Conservation (phyloP, 495 filamentous ascomycete genomes). For the Astrothelium macrocarpum region DNA sequence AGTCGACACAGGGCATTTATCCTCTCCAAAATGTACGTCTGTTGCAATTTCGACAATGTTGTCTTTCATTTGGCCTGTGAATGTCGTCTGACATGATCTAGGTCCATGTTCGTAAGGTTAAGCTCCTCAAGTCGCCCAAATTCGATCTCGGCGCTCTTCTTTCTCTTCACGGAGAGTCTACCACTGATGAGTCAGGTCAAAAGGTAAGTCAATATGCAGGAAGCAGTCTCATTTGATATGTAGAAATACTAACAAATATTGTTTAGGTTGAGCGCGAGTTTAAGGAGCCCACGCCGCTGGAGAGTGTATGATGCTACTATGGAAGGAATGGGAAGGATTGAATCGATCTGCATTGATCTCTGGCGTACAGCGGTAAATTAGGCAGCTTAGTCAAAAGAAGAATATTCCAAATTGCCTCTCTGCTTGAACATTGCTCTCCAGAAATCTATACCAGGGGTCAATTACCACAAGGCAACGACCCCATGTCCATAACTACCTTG, state of each 20-base stretch:
- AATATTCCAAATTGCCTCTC: background rate
- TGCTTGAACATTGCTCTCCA: background rate
- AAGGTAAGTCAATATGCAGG: conserved; percentile 43
- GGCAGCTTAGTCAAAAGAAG: background rate
- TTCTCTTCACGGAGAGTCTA: conserved; percentile 91
- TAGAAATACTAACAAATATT: background rate
- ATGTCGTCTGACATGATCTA: conserved; percentile 28
- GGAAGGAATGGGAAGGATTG: background rate
- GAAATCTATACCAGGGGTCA: background rate
- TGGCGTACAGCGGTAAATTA: background rate
- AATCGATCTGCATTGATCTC: background rate
- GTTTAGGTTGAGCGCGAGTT: conserved; percentile 81
- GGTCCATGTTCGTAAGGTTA: conserved; percentile 99
- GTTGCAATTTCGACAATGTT: conserved; percentile 13
- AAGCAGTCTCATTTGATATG: background rate
- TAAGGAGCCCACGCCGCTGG: conserved; percentile 82
- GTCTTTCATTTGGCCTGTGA: background rate
- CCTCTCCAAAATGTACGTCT: conserved; percentile 89
- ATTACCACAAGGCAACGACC: no score
- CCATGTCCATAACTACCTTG: no score
- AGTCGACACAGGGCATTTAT: conserved; percentile 97
- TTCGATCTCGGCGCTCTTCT: conserved; percentile 96
- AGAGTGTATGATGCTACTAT: conserved; percentile 62
- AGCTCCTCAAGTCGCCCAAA: conserved; percentile 95
- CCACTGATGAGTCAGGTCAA: conserved; percentile 90